Evolutionary conservation across 768 basidiomycete genomes (phyloP), one percentile per base, ranked within the genome.

Genomic region (Kwoniella sp.): DNA sequence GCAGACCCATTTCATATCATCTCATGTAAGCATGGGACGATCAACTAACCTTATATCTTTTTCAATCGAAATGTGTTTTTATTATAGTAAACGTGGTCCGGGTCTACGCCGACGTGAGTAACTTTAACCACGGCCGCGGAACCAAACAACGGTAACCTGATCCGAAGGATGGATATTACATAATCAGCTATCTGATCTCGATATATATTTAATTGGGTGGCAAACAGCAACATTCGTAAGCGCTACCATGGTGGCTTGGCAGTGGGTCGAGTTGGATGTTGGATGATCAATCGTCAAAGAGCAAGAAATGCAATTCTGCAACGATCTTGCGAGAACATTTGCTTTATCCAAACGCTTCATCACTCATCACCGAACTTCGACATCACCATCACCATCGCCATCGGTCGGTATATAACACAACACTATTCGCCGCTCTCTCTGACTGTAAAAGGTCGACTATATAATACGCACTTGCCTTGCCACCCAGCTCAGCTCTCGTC

Each of bases 151-250:
- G 40, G 3, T 13, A 33, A 19, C n/a, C n/a, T 19, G 40, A 44
- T 44, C 40, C 8, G 17, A 19, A 44, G 40, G 8, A 58, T 33
- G 4, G 19, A 29, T 24, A 49, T 36, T 58, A 57, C 44, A 48
- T 49, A 49, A 24, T 12, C 24, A 19, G 9, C 24, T 49, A 24
- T 59, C 30, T 36, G 58, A 59, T 59, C 50, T 33, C 13, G 33
- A 15, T 19, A 40, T 6, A 61, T 12, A 33, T 46, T 21, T 56
- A 24, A 25, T 55, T 62, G 60, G 60, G 60, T 62, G 60, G 60
- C 60, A 50, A 62, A 61, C 46, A 17, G 53, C n/a, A n/a, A 55
- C 13, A 44, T 44, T 37, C 55, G 58, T 50, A 57, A 57, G n/a
- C 55, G 55, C 46, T 9, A 6, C 7, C 33, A 6, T 13, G 33